These are phyloP conservation scores for Barbarea vulgaris DNA, from an alignment of 345 rosid genomes.

Conservation along the genomic window DNA sequence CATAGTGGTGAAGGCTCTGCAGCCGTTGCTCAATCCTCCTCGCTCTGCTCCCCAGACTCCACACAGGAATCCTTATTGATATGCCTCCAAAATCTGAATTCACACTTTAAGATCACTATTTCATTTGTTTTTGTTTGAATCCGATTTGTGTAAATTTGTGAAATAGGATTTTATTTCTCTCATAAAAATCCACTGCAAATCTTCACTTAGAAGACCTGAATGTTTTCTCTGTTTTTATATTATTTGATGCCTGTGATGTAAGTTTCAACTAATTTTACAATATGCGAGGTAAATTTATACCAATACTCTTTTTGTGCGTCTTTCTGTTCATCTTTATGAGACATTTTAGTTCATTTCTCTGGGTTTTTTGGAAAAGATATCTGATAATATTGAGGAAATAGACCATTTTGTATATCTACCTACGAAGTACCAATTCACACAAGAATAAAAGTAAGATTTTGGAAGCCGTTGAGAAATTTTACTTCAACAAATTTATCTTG, in stretches of 20 bases:
- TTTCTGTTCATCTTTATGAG: not conserved
- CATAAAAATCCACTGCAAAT: constrained; percentile 7
- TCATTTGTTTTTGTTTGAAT: constrained; percentile 42
- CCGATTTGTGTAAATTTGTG: constrained; percentile 38
- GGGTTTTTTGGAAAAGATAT: not conserved
- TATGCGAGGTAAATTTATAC: constrained; percentile 18
- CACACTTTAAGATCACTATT: constrained; percentile 34
- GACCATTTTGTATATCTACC: not conserved
- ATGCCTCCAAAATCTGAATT: not conserved
- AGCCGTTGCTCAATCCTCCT: constrained; percentile 73
- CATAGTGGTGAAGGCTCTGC: constrained; percentile 83
- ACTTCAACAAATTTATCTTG: not conserved
- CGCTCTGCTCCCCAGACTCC: constrained; percentile 47
- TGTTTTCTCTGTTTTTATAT: constrained; percentile 19
- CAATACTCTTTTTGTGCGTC: constrained; percentile 6
- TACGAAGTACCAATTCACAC: not conserved
- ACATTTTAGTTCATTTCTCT: not conserved
- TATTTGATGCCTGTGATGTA: constrained; percentile 21
- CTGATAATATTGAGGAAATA: not conserved
- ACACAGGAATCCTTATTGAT: constrained; percentile 37
- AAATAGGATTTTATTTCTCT: constrained; percentile 33
- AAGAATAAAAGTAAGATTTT: not conserved
- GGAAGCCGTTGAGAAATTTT: not conserved
- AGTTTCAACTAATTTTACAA: constrained; percentile 22
- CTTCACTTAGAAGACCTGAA: constrained; percentile 28